These are phyloP conservation scores for Geosmithia putterillii DNA, from an alignment of 2,329 filamentous ascomycete species.

Conservation along the genomic window DNA sequence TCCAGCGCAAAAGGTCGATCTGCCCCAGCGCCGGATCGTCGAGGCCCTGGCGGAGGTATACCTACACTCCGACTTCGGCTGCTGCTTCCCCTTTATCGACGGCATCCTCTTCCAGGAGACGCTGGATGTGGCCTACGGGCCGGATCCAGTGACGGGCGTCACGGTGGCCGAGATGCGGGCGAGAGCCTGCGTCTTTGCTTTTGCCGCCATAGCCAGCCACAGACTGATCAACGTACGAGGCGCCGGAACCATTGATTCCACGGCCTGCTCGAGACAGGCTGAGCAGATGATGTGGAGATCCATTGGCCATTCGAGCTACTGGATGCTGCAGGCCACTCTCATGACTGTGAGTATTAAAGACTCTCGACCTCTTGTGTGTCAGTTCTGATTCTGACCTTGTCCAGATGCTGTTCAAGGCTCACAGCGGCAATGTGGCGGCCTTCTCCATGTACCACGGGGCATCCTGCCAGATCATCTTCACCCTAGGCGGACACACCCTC, in stretches of 20 bases:
- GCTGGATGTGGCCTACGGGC: constrained; percentile 24
- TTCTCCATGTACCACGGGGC: constrained; percentile 22
- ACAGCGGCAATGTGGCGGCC: constrained; percentile 13
- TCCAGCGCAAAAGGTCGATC: too few species aligned
- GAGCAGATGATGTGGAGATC: constrained; percentile 21
- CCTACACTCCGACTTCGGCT: constrained; percentile 15
- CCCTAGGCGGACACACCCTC: constrained; percentile 25
- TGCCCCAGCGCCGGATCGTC: constrained; percentile 5
- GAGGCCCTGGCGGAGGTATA: constrained; percentile 5
- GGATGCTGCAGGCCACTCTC: constrained; percentile 22
- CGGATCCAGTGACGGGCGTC: constrained; percentile 3
- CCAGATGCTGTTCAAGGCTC: background rate
- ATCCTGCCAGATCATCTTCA: constrained; percentile 27
- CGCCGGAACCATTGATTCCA: background rate
- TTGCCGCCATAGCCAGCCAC: constrained; percentile 20
- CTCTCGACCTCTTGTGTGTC: too few species aligned
- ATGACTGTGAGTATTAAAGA: constrained; percentile 24
- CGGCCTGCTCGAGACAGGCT: constrained; percentile 6
- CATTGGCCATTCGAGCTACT: constrained; percentile 21
- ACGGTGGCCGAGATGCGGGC: constrained; percentile 12
- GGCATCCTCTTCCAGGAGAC: constrained; percentile 24
- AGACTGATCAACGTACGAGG: background rate
- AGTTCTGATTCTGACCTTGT: background rate
- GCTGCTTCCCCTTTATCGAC: constrained; percentile 30
- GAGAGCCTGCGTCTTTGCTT: constrained; percentile 30